A percentile compares a stretch with the other conserved stretches of the same genome.
Conservation (phyloP, 2,329 filamentous ascomycete species). For the Penicillium sp. region DNA sequence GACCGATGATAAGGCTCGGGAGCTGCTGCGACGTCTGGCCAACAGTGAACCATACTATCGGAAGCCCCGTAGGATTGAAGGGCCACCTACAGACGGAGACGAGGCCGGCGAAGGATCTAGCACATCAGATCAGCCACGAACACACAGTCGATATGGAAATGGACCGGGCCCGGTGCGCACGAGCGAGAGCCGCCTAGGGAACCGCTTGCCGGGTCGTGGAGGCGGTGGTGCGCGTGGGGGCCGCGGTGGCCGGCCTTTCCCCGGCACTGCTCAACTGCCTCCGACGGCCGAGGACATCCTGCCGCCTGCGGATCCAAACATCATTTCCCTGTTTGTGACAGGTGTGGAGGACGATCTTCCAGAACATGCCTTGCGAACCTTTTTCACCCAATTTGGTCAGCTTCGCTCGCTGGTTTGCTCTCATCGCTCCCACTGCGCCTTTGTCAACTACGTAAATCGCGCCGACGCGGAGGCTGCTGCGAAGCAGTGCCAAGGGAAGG, state of each 20-base stretch:
- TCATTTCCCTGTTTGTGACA: slow-evolving; percentile 91
- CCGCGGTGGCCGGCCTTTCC: slow-evolving; percentile 59
- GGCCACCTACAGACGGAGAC: slow-evolving; percentile 41
- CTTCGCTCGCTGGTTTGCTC: slow-evolving; percentile 92
- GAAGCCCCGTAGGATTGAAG: slow-evolving; percentile 74
- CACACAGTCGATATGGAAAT: slow-evolving; percentile 43
- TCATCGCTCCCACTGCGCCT: slow-evolving; percentile 95
- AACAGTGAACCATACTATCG: slow-evolving; percentile 94
- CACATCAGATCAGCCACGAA: slow-evolving; percentile 43
- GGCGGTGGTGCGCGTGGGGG: slow-evolving; percentile 46
- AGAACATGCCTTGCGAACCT: slow-evolving; percentile 84
- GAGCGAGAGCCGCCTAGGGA: slow-evolving; percentile 52
- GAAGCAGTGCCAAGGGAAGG: slow-evolving; percentile 77
- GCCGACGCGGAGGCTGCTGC: slow-evolving; percentile 84
- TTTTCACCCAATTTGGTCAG: slow-evolving; percentile 85
- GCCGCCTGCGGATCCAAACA: slow-evolving; percentile 77
- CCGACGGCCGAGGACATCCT: slow-evolving; percentile 80
- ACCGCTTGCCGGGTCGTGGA: slow-evolving; percentile 42
- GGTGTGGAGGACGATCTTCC: slow-evolving; percentile 95
- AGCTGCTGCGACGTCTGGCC: slow-evolving; percentile 78
- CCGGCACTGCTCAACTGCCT: slow-evolving; percentile 69
- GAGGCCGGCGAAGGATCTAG: slow-evolving; percentile 36
- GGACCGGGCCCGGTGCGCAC: slow-evolving; percentile 70
- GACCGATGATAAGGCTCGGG: slow-evolving; percentile 93
- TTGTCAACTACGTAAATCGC: slow-evolving; percentile 87